Evolutionary conservation across 169 alveolate species (phyloP).

Genomic region (Hepatocystis sp.): DNA sequence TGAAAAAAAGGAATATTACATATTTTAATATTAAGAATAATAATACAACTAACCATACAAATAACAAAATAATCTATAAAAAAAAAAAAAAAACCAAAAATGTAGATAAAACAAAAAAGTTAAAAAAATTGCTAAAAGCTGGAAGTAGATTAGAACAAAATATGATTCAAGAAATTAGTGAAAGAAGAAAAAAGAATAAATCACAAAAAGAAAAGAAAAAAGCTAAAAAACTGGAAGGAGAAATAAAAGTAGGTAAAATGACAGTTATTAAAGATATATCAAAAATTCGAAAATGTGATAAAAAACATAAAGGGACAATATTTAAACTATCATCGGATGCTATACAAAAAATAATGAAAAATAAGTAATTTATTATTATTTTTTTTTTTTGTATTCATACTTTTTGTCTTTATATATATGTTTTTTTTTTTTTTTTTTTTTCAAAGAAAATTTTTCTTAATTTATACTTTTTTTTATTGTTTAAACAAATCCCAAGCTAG

Average conservation of each 20-base stretch:
- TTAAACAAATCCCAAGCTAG: too few species aligned
- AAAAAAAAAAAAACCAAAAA: conserved; percentile 15
- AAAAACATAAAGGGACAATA: conserved; percentile 61
- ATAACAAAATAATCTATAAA: conserved; percentile 3
- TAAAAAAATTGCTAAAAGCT: conserved; percentile 28
- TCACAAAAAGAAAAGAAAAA: conserved; percentile 56
- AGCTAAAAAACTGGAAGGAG: conserved; percentile 64
- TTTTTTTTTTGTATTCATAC: too few species aligned
- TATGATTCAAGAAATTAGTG: conserved; percentile 69
- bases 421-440: too few species aligned
- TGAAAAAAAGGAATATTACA: conserved; percentile 49
- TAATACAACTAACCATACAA: conserved; percentile 1
- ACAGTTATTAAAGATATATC: conserved; percentile 71
- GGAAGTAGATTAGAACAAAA: conserved; percentile 49
- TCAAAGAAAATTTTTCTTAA: too few species aligned
- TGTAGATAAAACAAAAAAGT: conserved; percentile 8
- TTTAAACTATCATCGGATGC: conserved; percentile 48
- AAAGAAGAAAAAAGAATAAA: conserved; percentile 75
- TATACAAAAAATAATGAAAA: conserved; percentile 48
- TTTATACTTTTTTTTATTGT: too few species aligned
- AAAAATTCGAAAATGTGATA: conserved; percentile 68
- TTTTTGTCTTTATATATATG: too few species aligned
- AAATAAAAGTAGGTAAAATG: conserved; percentile 75
- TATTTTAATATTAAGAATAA: conserved; percentile 24
- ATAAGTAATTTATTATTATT: conserved; percentile 9